These are phyloP conservation scores for Protostelium mycophagum DNA, from an alignment of 78 protist genomes.

Conservation along the genomic window DNA sequence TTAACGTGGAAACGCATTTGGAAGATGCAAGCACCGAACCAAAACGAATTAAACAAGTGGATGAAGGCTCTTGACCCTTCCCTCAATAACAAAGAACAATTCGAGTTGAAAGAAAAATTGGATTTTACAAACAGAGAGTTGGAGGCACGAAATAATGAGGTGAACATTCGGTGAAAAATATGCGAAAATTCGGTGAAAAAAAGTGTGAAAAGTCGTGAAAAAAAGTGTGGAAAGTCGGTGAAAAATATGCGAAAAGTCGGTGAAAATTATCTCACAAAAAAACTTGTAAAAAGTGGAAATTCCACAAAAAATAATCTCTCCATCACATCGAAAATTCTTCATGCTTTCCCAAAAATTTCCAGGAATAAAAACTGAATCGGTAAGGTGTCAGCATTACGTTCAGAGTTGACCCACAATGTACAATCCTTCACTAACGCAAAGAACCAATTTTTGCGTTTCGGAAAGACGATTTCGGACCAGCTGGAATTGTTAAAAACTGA, in stretches of 20 bases:
- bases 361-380: neutral
- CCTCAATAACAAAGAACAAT: constrained; percentile 9
- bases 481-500: neutral
- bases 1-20: constrained; percentile 37
- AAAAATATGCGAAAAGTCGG: neutral
- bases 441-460: neutral
- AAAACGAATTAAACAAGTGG: constrained; percentile 46
- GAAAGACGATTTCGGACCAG: neutral
- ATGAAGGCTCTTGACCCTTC: constrained; percentile 45
- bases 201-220: neutral
- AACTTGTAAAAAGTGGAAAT: too few species aligned
- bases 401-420: neutral
- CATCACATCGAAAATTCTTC: too few species aligned
- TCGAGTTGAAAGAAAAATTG: constrained; percentile 29
- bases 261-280: too few species aligned
- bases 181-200: neutral
- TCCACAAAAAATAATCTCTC: too few species aligned
- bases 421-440: neutral
- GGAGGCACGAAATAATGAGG: neutral
- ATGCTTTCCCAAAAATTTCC: too few species aligned
- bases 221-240: neutral
- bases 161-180: neutral
- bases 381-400: neutral
- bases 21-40: constrained; percentile 29
- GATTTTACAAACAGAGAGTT: neutral